Evolutionary conservation across 2,329 filamentous ascomycete species (phyloP), one percentile per base, ranked within the genome.

Genomic region (Daldinia sp.): DNA sequence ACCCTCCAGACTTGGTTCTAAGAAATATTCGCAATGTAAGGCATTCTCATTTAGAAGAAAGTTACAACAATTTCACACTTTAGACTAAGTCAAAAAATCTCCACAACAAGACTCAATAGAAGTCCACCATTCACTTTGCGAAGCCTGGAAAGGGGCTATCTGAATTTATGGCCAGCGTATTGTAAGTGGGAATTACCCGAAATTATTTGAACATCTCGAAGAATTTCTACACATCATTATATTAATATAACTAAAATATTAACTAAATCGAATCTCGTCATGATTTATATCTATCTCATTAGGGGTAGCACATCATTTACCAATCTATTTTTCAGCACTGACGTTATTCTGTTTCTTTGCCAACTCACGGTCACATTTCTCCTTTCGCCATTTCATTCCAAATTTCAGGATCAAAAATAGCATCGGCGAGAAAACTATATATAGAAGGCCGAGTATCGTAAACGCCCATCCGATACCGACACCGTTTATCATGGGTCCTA

Each of bases 381-480:
- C 70, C 25, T 63, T 67, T 3, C 74, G 72, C 74, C 74, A 75
- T 19, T 57, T 62, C 4, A 72, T 50, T 0, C 74, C 74, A 29
- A 74, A 62, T 45, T 61, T 68, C 63, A 77, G 71, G 27, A 78
- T 68, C 2, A 76, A 29, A 45, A 73, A 72, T 8, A 79, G 58
- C 43, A 73, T 67, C 1, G 77, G 77, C 21, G 70, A 72, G 25
- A 74, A 71, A 2, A 63, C 61, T 0, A 77, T 43, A 47, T 71
- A 76, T 6, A 77, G 58, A 4, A 73, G 30, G 0, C 69, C 75
- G 27, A 79, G 68, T 41, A 80, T 74, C 2, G 76, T 78, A 55
- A 78, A 80, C 1, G 76, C 72, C 77, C 79, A 81, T 0, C 80
- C 81, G 4, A 73, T 58, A 13, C 81, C 81, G 30, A 83, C 74